These are phyloP conservation scores for Poterioochromonas sp. DNA, from an alignment of 352 stramenopile species.

Conservation along the genomic window DNA sequence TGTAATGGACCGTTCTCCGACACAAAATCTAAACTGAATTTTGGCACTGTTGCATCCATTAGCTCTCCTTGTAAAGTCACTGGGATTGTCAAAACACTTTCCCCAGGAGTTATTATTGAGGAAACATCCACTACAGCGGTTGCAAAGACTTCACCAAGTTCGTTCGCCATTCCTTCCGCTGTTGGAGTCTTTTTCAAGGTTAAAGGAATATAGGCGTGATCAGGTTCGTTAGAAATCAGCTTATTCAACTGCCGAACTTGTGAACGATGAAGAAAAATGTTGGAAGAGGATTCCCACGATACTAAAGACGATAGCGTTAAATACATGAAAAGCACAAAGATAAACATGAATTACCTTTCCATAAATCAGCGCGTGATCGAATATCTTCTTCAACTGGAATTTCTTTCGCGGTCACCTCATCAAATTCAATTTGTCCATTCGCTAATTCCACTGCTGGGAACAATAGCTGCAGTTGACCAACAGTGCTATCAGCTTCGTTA, in stretches of 20 bases:
- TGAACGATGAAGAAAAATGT: neutral
- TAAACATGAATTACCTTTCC: neutral
- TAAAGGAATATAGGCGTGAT: neutral
- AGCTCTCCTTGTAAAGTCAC: neutral
- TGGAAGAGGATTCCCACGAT: neutral
- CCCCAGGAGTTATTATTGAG: neutral
- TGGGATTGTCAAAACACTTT: neutral
- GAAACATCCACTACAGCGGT: neutral
- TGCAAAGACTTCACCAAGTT: neutral
- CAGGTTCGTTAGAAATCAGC: neutral
- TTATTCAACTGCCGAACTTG: neutral
- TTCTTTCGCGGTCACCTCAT: neutral
- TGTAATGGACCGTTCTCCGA: neutral
- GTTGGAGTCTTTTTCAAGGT: conserved; percentile 1
- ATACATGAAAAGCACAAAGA: neutral
- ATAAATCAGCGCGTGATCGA: neutral
- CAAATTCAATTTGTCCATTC: neutral
- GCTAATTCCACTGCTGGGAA: neutral
- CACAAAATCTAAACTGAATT: too few species aligned
- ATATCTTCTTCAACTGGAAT: conserved; percentile 21
- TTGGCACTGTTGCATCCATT: neutral
- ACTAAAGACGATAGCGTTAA: neutral
- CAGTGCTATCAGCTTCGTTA: neutral
- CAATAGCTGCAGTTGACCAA: neutral
- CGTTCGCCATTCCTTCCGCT: neutral